Conservation (phyloP, 495 filamentous ascomycete species). For the Chaetomium fimeti region DNA sequence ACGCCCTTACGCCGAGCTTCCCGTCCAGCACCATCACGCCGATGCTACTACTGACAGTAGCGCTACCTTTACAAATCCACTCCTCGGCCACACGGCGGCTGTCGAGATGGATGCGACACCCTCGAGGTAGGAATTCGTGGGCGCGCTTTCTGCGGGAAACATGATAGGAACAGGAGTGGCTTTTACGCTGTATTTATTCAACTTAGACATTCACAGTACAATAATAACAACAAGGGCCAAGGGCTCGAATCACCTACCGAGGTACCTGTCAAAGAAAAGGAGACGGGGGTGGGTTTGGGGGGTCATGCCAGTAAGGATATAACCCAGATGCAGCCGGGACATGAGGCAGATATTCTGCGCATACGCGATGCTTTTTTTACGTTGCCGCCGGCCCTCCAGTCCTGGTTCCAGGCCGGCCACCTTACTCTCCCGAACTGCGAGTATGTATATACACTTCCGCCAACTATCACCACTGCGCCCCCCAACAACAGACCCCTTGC, state of each 20-base stretch:
- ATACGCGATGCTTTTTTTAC: too few species aligned
- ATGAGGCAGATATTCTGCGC: too few species aligned
- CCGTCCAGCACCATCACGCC: background rate
- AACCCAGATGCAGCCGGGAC: too few species aligned
- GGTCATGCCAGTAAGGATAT: too few species aligned
- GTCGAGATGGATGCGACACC: constrained; percentile 10
- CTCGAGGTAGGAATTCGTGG: background rate
- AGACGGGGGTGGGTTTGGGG: too few species aligned
- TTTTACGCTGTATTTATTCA: background rate
- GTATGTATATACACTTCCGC: background rate
- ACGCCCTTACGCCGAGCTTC: background rate
- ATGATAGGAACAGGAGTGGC: background rate
- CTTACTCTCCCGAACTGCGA: too few species aligned
- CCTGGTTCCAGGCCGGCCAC: too few species aligned
- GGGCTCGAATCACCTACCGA: background rate
- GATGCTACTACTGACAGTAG: background rate
- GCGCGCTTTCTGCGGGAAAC: background rate
- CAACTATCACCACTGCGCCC: background rate
- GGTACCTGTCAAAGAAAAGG: background rate
- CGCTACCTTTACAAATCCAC: background rate
- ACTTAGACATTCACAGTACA: background rate
- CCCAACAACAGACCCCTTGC: background rate
- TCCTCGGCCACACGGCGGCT: background rate
- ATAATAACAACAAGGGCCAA: background rate
- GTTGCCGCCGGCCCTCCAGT: too few species aligned